Evolutionary conservation across 2,329 filamentous ascomycete genomes (phyloP), one percentile per base, ranked within the genome.

Genomic region (Coniochaeta sp.): DNA sequence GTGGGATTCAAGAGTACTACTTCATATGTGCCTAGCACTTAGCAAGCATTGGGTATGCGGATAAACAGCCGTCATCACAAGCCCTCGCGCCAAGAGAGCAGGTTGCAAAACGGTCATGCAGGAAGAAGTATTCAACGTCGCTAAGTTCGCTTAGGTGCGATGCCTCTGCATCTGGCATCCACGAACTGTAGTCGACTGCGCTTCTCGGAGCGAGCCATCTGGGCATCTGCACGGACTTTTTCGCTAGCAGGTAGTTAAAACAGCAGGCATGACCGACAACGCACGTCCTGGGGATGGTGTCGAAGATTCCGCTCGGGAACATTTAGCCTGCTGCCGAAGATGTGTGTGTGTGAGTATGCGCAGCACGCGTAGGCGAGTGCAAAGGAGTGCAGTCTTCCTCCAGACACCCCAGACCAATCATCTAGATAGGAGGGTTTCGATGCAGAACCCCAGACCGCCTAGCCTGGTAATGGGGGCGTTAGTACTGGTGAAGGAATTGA

Each of bases 321-420:
- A 52, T 52, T 52, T 52, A 52, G 47, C 47, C 47, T 52, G 47
- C 30, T 52, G 47, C 24, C 47, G 47, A 52, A 52, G 47, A n/a
- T 52, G 47, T n/a, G n/a, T n/a, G 24, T 52, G 47, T 30, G 24
- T 12, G 14, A 8, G 17, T 24, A 30, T 30, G 24, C n/a, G 42
- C 42, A 47, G 42, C 47, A 52, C 9, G 47, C 17, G 47, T 28
- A 50, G 44, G 5, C 4, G 10, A 32, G 30, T 32, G 30, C 30
- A 22, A 14, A 44, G 4, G 42, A 50, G 22, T 22, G 44, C 5
- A 32, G 30, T 36, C 34, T 36, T 32, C 14, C 34, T 36, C 34
- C 34, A 36, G 26, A 22, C 26, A n/a, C 42, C 42, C 42, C 42
- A 26, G 22, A 47, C 19, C 12, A 44, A 47, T 47, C 19, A 4